A percentile compares a stretch with the other conserved stretches of the same genome.
These are phyloP conservation scores for Diaporthe sp. DNA, from an alignment of 2,329 filamentous ascomycete species.

Conservation along the genomic window DNA sequence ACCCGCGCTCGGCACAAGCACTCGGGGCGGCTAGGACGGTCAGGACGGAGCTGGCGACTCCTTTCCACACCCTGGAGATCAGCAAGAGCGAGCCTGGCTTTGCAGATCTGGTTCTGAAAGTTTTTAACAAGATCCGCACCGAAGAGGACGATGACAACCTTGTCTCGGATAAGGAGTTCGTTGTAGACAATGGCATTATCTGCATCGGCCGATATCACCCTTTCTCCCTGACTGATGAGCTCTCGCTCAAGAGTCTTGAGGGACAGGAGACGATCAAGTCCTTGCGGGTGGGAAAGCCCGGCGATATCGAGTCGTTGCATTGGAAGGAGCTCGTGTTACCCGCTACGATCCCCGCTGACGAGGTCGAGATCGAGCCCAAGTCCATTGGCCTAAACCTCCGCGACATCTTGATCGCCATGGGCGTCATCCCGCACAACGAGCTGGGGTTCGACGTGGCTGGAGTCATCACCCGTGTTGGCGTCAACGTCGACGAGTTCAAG, in stretches of 20 bases:
- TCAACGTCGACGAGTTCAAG: conserved; percentile 43
- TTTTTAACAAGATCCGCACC: neutral
- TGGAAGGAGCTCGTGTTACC: neutral
- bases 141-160: neutral
- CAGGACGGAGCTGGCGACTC: conserved; percentile 1
- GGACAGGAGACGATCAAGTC: neutral
- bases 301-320: neutral
- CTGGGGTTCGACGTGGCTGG: conserved; percentile 47
- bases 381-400: conserved; percentile 24
- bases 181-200: neutral
- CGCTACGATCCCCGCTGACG: neutral
- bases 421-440: neutral
- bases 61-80: conserved; percentile 3
- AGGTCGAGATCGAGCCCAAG: conserved; percentile 6
- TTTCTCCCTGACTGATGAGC: neutral
- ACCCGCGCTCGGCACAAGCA: neutral
- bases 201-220: conserved; percentile 3
- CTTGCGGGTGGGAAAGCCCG: neutral
- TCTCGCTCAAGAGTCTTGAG: conserved; percentile 1
- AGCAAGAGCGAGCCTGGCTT: neutral
- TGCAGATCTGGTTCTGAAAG: neutral
- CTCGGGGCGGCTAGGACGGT: conserved; percentile 4
- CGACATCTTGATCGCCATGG: conserved; percentile 22
- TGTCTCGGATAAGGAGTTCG: neutral
- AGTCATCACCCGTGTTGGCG: conserved; percentile 45